Base-by-base conservation (phyloP, 1,284 basidiomycete genomes). In the Paramarasmius palmivorus region DNA sequence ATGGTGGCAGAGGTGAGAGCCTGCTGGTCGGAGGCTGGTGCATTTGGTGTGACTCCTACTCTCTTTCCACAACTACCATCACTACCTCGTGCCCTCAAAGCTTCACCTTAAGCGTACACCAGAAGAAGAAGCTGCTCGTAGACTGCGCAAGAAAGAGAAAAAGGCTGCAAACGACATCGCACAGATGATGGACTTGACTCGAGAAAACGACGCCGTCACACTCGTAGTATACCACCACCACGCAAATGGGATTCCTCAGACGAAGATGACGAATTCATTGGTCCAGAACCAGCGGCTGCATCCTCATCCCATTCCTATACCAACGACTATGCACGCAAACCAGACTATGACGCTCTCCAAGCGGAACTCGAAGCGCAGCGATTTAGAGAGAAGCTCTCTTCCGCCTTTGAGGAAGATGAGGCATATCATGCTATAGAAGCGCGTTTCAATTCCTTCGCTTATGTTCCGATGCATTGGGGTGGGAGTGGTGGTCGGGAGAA, bases 61-160 rank as follows among this genome's bases (percentile, higher is more conserved):
- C n/a, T n/a, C 17, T 22, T 14, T 17, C 37, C n/a, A 7, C 25
- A 4, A 29, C 17, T 20, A 15, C 26, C 41, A 17, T 29, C 34
- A 36, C n/a, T n/a, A n/a, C n/a, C n/a, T n/a, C n/a, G n/a, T 35
- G 22, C 84, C 84, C 82, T 74, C 79, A 39, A 88, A 83, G 65
- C 73, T 90, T n/a, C 79, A 76, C 51, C 73, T 91, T 32, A 91
- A 91, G 66, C 80, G 79, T 26, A 90, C 89, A 0, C 81, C 82
- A 2, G 81, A 82, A 52, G 88, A 90, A 65, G 78, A 86, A 62
- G 78, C 71, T n/a, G 78, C 79, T 38, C 79, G 73, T 20, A 73
- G 77, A 50, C 62, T 71, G 54, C 74, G 73, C 49, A 78, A 71
- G 59, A 70, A 70, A 1, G 65, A 71, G 60, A 73, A 69, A 68